Base-by-base conservation (phyloP, 106 monocot species). In the Dioscorea zingiberensis region DNA sequence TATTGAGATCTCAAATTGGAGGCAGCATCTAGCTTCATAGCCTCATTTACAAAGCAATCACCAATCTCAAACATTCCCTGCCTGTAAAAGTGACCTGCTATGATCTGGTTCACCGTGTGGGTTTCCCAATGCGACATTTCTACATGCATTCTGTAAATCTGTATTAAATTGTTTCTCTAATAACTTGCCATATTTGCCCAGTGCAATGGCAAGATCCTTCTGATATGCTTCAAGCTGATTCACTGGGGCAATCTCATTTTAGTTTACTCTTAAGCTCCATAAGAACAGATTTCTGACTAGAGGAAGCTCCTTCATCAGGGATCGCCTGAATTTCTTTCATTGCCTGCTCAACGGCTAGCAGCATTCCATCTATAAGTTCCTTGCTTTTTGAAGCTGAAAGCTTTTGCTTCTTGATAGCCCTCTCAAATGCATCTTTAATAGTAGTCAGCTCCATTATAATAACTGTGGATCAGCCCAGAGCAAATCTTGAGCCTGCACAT, bases 51-150 rank as follows among this genome's bases (percentile, higher is more conserved):
- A 48, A 98, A 93, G 60, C 74, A 77, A 65, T 98, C 98, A 30
- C 92, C 93, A 38, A 93, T 59, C 48, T 98, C 98, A 66, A 98
- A 98, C 15, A 84, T 75, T 62, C 98, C 98, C 44, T 86, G 77
- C 47, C 98, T 77, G 68, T 93, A 98, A 38, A 98, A 82, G 67
- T 98, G 93, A 49, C 68, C 53, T 10, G 89, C 84, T 15, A 98
- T 78, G 25, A 98, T 93, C 21, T 82, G 82, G 54, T 98, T 87
- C 54, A 98, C 29, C n/a, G 71, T 78, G n/a, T 28, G 65, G 61
- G 11, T 24, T 21, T 14, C 93, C 93, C 62, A 78, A 86, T 3
- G 82, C 84, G 5, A 86, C 77, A 54, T 76, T 76, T 76, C 98
- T 67, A 51, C 80, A 93, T 2, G 93, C 82, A 60, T 80, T 89